Conservation (phyloP, 2,329 filamentous ascomycete species). For the Geosmithia putterillii region DNA sequence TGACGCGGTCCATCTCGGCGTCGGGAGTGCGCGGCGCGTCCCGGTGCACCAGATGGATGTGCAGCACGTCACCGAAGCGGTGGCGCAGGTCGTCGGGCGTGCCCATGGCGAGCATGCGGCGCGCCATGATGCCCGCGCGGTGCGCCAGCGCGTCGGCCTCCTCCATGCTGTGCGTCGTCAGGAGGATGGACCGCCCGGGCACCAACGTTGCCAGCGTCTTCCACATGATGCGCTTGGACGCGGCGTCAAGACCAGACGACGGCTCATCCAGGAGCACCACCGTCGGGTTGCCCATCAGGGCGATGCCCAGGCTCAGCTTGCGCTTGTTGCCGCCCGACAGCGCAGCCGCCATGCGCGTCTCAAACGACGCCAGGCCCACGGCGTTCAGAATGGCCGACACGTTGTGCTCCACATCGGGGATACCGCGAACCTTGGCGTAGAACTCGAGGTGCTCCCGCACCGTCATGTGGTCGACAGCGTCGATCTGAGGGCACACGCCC, state of each 20-base stretch:
- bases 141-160: conserved; percentile 82
- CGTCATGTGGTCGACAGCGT: conserved; percentile 85
- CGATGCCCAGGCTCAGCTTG: conserved; percentile 83
- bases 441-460: conserved; percentile 77
- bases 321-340: conserved; percentile 86
- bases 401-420: conserved; percentile 63
- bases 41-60: conserved; percentile 69
- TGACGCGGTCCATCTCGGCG: conserved; percentile 55
- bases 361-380: conserved; percentile 63
- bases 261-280: conserved; percentile 86
- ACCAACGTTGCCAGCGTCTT: conserved; percentile 63
- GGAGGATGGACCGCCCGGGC: conserved; percentile 65
- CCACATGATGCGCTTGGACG: conserved; percentile 90
- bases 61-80: conserved; percentile 65
- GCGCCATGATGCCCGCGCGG: conserved; percentile 75
- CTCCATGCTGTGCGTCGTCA: conserved; percentile 93
- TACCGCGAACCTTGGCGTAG: conserved; percentile 75
- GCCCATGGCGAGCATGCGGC: conserved; percentile 75
- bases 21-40: conserved; percentile 61
- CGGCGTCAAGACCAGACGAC: conserved; percentile 78
- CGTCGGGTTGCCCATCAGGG: conserved; percentile 81
- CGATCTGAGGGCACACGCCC: conserved; percentile 84
- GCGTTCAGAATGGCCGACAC: conserved; percentile 67
- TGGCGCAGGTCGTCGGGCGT: conserved; percentile 59
- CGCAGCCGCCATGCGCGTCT: conserved; percentile 61